Percentiles rank a stretch among this genome's conserved stretches.
Evolutionary conservation across 176 grass and related monocot species (phyloP).

Genomic region (Phoenix roebelenii): DNA sequence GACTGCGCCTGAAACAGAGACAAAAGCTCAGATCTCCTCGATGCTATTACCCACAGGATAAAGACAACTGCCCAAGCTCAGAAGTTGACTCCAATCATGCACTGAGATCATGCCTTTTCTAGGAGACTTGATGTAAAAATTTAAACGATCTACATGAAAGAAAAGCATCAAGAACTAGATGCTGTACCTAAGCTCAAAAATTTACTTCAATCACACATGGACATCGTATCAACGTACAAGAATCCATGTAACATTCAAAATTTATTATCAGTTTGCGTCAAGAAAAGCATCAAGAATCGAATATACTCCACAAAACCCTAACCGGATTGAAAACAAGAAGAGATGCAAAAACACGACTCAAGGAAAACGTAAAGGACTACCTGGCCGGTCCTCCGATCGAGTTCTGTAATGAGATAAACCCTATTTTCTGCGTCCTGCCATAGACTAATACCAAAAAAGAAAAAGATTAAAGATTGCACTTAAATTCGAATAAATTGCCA

Average conservation of each 20-base stretch:
- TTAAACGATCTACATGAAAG: too few relatives aligned
- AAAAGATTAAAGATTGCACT: not conserved
- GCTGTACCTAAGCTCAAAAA: not conserved
- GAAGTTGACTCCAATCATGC: not conserved
- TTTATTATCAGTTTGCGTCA: too few relatives aligned
- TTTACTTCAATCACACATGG: not conserved
- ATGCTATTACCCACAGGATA: not conserved
- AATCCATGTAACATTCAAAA: too few relatives aligned
- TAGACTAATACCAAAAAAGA: conserved; percentile 33
- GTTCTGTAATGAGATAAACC: conserved; percentile 81
- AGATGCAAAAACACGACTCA: not conserved
- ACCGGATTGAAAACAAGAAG: too few relatives aligned
- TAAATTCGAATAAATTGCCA: too few relatives aligned
- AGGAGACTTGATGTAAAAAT: too few relatives aligned
- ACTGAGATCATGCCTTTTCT: not conserved
- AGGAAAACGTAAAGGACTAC: conserved; percentile 17
- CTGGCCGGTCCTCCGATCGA: conserved; percentile 79
- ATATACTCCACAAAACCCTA: too few relatives aligned
- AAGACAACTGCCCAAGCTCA: not conserved
- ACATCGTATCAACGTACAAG: not conserved
- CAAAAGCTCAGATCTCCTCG: not conserved
- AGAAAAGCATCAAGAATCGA: too few relatives aligned
- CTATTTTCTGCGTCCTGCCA: conserved; percentile 91
- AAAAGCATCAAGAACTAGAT: too few relatives aligned
- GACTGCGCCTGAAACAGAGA: conserved; percentile 47